Percentiles rank a stretch among this genome's conserved stretches.
Conservation (phyloP, 345 rosid species). For the Raphanus raphanistrum region DNA sequence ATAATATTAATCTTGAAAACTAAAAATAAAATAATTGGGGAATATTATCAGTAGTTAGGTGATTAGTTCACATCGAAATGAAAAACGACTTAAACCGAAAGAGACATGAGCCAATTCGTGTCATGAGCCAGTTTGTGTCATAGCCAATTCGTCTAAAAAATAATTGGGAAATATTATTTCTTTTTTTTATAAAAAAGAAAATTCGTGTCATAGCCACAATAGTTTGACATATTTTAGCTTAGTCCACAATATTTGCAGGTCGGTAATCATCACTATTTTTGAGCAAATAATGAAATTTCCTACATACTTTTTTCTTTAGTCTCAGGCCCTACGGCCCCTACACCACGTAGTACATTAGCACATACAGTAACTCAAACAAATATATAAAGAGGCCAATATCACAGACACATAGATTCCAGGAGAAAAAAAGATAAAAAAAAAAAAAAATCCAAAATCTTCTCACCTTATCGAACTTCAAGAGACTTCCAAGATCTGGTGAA, state of each 20-base stretch:
- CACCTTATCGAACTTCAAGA: slow-evolving; percentile 20
- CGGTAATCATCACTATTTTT: neutral
- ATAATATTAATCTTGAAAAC: neutral
- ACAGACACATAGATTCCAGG: slow-evolving; percentile 18
- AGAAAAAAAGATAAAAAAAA: neutral
- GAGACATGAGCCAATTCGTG: slow-evolving; percentile 35
- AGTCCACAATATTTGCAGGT: slow-evolving; percentile 10
- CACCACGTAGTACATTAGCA: neutral
- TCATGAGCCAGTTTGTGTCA: neutral
- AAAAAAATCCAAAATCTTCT: slow-evolving; percentile 12
- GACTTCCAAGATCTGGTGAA: slow-evolving; percentile 19
- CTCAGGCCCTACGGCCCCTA: slow-evolving; percentile 27
- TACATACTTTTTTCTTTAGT: neutral
- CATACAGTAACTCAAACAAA: slow-evolving; percentile 10
- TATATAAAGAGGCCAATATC: slow-evolving; percentile 34
- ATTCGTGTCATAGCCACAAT: slow-evolving; percentile 37
- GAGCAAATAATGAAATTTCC: neutral
- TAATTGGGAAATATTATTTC: too few species aligned
- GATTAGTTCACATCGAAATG: slow-evolving; percentile 32
- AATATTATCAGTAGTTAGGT: slow-evolving; percentile 29
- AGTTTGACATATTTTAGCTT: slow-evolving; percentile 4
- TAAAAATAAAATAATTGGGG: neutral
- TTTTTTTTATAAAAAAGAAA: neutral
- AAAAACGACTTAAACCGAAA: slow-evolving; percentile 27
- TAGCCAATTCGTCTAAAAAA: too few species aligned